Base-by-base conservation (phyloP, 129 eudicot species). In the Silybum marianum region DNA sequence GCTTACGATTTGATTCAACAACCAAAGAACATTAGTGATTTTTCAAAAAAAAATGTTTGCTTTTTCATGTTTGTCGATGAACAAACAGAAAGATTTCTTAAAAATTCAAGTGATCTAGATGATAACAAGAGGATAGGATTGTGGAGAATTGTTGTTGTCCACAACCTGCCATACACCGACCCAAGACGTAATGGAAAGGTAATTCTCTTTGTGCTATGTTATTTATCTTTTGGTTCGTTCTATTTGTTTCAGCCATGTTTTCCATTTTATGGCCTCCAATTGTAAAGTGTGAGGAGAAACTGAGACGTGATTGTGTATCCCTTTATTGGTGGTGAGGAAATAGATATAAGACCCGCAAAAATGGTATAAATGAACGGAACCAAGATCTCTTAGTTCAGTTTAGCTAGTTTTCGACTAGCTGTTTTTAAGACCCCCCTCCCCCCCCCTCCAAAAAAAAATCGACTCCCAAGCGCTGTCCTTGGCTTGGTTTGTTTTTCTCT, bases 111-210 rank as follows among this genome's bases (percentile, higher is more conserved):
- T 72, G 79, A 44, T 24, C 82, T 94, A 69, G 90, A 86, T 69
- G 75, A 78, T 73, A 78, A 69, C 81, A 88, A 81, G 85, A 91
- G 79, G 88, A 79, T 92, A 48, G 98, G 98, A 8, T 74, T 90
- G 85, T 94, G 98, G 98, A 91, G 93, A 76, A 87, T 89, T 36
- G 88, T 91, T 69, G 86, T 90, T 79, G 90, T 94, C 72, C 97
- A 58, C 78, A 91, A 94, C 85, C 88, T 91, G n/a, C 98, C 98
- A 24, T 94, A 94, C 80, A 69, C 88, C 22, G 98, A 94, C 74
- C 95, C 98, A 23, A 91, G 97, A 74, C 91, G 98, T 62, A 94
- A 86, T 51, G 98, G 98, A 68, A 94, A 94, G 97, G 98, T 58
- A 58, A 6, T 8, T 58, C 1, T 58, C 4, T 58, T n/a, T 18